phyloP scores from a whole-genome alignment of 148 eudicot genomes.

The Oxyria digyna region DNA sequence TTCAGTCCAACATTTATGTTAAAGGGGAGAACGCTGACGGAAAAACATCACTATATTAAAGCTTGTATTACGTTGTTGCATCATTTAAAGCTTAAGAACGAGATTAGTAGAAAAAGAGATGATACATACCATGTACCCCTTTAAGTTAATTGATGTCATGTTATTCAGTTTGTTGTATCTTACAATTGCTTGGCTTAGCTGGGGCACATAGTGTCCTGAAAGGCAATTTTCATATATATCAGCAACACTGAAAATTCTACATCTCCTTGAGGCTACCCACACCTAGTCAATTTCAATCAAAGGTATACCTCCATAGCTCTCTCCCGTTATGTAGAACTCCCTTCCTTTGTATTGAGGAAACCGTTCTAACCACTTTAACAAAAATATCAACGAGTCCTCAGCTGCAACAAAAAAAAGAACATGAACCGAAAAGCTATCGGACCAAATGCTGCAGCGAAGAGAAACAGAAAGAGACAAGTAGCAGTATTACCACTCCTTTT shows the following conservation, averaged over 20 bases:
- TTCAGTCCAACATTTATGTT: neutral
- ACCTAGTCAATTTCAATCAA: neutral
- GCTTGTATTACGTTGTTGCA: neutral
- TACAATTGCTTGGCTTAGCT: conserved; percentile 86
- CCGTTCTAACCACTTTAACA: conserved; percentile 68
- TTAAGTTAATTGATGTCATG: conserved; percentile 39
- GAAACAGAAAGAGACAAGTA: neutral
- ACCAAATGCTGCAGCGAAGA: neutral
- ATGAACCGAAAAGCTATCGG: neutral
- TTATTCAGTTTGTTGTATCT: conserved; percentile 40
- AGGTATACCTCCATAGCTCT: conserved; percentile 80
- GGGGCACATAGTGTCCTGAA: conserved; percentile 95
- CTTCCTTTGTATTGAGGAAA: conserved; percentile 89
- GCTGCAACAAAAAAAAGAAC: conserved; percentile 32
- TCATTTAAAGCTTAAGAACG: neutral
- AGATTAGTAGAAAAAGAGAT: neutral
- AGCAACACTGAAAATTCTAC: neutral
- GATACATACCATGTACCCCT: conserved; percentile 78
- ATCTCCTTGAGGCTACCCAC: neutral
- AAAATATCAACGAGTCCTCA: conserved; percentile 53
- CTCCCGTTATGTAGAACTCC: conserved; percentile 75
- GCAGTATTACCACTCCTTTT: conserved; percentile 59
- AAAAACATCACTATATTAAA: neutral
- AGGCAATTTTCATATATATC: conserved; percentile 4
- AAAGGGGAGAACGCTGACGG: no score